Conservation (phyloP, 495 filamentous ascomycete species). For the Xylaria acuta region DNA sequence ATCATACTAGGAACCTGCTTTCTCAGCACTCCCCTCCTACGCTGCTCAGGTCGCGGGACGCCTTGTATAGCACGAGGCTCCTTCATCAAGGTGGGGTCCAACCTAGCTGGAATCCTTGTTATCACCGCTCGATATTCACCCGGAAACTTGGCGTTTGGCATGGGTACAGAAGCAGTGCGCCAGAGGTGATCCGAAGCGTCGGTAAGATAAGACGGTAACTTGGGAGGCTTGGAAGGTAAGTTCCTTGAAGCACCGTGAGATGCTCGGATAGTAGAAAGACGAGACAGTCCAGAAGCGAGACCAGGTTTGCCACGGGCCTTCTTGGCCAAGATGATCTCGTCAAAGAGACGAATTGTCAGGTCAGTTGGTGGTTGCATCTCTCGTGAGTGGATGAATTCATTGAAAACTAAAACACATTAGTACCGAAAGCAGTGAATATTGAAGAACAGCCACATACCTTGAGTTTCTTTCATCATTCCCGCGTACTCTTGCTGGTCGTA, state of each 20-base stretch:
- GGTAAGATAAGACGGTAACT: constrained; percentile 73
- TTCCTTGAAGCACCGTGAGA: constrained; percentile 51
- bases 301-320: constrained; percentile 76
- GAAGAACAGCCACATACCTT: constrained; percentile 65
- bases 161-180: constrained; percentile 84
- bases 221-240: constrained; percentile 45
- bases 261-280: constrained; percentile 56
- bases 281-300: constrained; percentile 58
- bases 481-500: constrained; percentile 91
- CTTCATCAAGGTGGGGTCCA: constrained; percentile 86
- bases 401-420: constrained; percentile 69
- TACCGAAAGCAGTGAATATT: not conserved
- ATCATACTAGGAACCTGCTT: constrained; percentile 80
- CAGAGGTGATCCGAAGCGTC: constrained; percentile 92
- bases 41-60: constrained; percentile 69
- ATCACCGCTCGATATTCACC: constrained; percentile 64
- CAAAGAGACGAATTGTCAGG: constrained; percentile 84
- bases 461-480: constrained; percentile 85
- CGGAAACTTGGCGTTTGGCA: constrained; percentile 73
- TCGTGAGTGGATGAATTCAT: constrained; percentile 94
- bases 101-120: constrained; percentile 74
- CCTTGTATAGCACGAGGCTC: constrained; percentile 82
- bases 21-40: constrained; percentile 62
- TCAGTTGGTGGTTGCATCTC: constrained; percentile 65
- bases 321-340: constrained; percentile 94